Evolutionary conservation across 306 rosid genomes (phyloP), one percentile per base, ranked within the genome.

Genomic region (Dalbergia oliveri): DNA sequence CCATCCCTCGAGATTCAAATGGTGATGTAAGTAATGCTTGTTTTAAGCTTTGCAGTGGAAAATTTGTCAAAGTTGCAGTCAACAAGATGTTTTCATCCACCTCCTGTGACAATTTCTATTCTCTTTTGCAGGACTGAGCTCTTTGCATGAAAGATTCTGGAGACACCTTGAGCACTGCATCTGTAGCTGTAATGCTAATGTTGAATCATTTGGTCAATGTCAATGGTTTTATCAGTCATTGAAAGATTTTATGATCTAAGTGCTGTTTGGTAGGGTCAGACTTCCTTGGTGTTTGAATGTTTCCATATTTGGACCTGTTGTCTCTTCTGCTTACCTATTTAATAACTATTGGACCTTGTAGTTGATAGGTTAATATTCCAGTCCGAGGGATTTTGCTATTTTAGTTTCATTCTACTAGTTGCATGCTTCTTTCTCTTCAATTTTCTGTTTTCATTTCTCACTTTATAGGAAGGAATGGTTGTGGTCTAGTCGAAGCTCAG

Each of bases 261-360:
- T 84, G 83, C 84, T 83, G 88, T 86, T 90, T 81, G 94, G 92
- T 90, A 89, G 91, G 92, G 67, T 79, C 78, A 65, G 83, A 82
- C 85, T 79, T 80, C 88, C 84, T 76, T 77, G 76, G 59, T 83
- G 85, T 72, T 83, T 61, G 43, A 84, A 62, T 87, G 64, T 84
- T 76, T 74, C 72, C 77, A 64, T 71, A 62, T 66, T 81, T 88
- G 84, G 83, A 82, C 90, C 43, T 72, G 73, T 54, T 72, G 37
- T 84, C 81, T 76, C 34, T 35, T 83, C 74, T 69, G 72, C 68
- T 73, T 82, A 59, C 70, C 45, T 71, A 53, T 86, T 61, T 51
- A 56, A 82, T 80, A 73, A 79, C 76, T 61, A 43, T 41, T 81
- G 84, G 83, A 79, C 79, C 82, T 78, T 75, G 73, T 72, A 80